Evolutionary conservation across 164 flowering plant species (phyloP).

Genomic region (Pachysandra terminalis): DNA sequence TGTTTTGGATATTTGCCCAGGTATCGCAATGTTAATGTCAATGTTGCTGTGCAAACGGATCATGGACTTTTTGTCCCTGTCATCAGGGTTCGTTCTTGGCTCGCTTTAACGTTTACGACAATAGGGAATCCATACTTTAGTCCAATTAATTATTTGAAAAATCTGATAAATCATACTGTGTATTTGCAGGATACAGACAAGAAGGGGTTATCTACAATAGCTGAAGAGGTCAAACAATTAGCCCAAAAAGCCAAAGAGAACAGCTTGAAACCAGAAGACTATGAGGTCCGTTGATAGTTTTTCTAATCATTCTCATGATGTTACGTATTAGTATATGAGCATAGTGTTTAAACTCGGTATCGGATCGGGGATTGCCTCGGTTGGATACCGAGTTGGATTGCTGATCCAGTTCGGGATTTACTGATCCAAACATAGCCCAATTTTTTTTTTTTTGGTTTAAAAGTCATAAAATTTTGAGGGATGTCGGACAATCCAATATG

Average conservation of each 20-base stretch:
- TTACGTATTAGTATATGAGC: neutral
- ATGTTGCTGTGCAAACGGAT: constrained; percentile 95
- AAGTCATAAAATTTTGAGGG: too few relatives aligned
- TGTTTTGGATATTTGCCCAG: constrained; percentile 31
- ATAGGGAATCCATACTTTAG: neutral
- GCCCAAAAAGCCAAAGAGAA: constrained; percentile 89
- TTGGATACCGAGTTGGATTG: too few relatives aligned
- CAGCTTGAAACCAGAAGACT: constrained; percentile 89
- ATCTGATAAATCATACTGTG: neutral
- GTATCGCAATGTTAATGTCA: constrained; percentile 74
- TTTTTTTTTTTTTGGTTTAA: too few relatives aligned
- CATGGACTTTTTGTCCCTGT: constrained; percentile 92
- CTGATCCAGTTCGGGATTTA: too few relatives aligned
- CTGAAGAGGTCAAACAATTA: constrained; percentile 77
- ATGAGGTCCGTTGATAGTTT: constrained; percentile 53
- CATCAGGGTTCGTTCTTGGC: constrained; percentile 47
- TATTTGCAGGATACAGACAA: constrained; percentile 90
- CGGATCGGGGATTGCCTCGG: too few relatives aligned
- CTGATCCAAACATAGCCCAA: too few relatives aligned
- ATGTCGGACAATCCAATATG: too few relatives aligned
- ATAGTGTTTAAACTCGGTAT: too few relatives aligned
- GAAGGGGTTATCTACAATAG: constrained; percentile 80
- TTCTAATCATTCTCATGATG: neutral
- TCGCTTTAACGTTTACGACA: neutral
- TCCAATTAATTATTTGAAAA: neutral